These are phyloP conservation scores for Coniochaeta sp. DNA, from an alignment of 2,329 filamentous ascomycete species.

Conservation along the genomic window DNA sequence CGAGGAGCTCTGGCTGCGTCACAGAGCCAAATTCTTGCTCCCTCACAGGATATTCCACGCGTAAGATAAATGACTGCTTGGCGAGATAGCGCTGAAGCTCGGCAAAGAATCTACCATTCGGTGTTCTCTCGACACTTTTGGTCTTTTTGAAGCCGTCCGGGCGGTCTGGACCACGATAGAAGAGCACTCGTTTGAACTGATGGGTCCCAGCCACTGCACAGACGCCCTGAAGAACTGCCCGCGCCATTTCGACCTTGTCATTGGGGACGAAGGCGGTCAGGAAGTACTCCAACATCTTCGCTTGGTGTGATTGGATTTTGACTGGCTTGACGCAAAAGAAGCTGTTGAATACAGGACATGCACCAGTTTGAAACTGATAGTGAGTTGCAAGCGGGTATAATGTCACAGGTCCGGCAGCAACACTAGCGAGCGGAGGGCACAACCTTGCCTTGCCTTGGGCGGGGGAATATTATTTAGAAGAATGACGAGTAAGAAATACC, in stretches of 20 bases:
- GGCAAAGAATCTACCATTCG: conserved; percentile 33
- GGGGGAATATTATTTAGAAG: too few relatives aligned
- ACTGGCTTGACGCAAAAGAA: neutral
- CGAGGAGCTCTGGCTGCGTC: conserved; percentile 17
- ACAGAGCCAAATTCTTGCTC: conserved; percentile 22
- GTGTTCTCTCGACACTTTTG: conserved; percentile 21
- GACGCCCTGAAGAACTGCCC: conserved; percentile 49
- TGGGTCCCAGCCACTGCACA: conserved; percentile 48
- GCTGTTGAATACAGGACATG: too few relatives aligned
- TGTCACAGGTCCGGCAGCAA: too few relatives aligned
- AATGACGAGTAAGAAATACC: too few relatives aligned
- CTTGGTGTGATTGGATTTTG: neutral
- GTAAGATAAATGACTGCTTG: conserved; percentile 50
- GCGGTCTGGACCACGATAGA: conserved; percentile 22
- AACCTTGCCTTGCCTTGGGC: too few relatives aligned
- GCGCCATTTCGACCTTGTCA: conserved; percentile 37
- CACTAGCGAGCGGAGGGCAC: too few relatives aligned
- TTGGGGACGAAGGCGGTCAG: conserved; percentile 45
- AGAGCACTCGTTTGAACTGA: conserved; percentile 42
- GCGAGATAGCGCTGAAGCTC: conserved; percentile 46
- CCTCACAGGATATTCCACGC: conserved; percentile 45
- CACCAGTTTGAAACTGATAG: too few relatives aligned
- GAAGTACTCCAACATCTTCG: conserved; percentile 39
- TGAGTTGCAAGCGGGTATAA: too few relatives aligned
- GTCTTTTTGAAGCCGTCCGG: conserved; percentile 9